Base-by-base conservation (phyloP, 768 basidiomycete genomes). In the Serendipita indica region DNA sequence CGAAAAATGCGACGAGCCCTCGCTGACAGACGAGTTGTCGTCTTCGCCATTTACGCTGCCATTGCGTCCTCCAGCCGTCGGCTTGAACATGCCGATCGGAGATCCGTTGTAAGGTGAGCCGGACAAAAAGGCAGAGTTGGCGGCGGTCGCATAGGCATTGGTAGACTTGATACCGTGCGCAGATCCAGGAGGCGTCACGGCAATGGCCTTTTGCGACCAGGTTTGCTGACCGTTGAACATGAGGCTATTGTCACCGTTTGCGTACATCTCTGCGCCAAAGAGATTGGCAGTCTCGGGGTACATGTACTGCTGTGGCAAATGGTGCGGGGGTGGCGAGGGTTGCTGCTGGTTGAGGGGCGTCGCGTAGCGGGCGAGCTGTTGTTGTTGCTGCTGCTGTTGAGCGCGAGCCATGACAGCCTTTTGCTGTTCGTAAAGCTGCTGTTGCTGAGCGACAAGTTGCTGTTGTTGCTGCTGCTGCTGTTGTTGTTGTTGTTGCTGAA, bases 401-500 rank as follows among this genome's bases (percentile, higher is more conserved):
- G 49, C 49, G 30, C 49, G 49, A 20, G 49, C 49, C 49, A 54
- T 54, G 10, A 32, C 49, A 12, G 49, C 49, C 30, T 54, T 54
- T 30, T 54, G 49, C 20, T 54, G 49, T 32, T 54, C 49, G 30
- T 27, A 54, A n/a, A 54, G 22, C 10, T 25, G 22, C 30, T 54
- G 49, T 32, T 54, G 49, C 49, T 54, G 49, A 27, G 20, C 22
- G n/a, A 28, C 49, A 20, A 32, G n/a, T 10, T 25, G 22, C 20
- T 20, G 16, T 10, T 54, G 49, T 25, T 27, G 20, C 22, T 25
- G 22, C 2, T 54, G 49, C 49, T 54, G 49, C 30, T 54, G 49
- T 54, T 54, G 49, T 27, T 54, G 49, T 27, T 54, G 49, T 54
- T 54, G 49, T 32, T 54, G 49, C n/a, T 54, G 49, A 32, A 22